Percentiles rank a stretch among this genome's conserved stretches.
Evolutionary conservation across 495 filamentous ascomycete species (phyloP).

Genomic region (Penicillium salamii): DNA sequence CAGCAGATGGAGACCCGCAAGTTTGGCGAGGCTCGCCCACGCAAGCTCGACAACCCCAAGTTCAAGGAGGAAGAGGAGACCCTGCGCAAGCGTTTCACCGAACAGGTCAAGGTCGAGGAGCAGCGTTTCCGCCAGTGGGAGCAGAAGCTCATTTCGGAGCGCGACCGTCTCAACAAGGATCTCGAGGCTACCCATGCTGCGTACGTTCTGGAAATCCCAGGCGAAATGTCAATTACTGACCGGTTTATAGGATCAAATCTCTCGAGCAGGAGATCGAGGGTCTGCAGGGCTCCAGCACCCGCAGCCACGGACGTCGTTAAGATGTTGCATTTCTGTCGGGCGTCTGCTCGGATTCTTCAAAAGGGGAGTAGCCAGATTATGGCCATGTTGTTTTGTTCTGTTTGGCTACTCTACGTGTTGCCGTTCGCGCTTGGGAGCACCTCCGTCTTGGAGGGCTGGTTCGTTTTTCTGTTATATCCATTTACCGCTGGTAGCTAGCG

Average conservation of each 20-base stretch:
- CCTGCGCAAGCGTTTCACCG: constrained; percentile 96
- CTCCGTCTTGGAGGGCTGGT: constrained; percentile 25
- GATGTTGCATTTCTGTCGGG: constrained; percentile 17
- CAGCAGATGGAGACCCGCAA: constrained; percentile 99
- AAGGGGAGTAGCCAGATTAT: constrained; percentile 31
- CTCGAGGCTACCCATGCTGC: constrained; percentile 94
- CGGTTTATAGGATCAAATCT: constrained; percentile 72
- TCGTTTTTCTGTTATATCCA: constrained; percentile 38
- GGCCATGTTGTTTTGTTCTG: constrained; percentile 37
- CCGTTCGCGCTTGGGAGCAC: constrained; percentile 27
- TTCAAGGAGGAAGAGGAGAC: constrained; percentile 99
- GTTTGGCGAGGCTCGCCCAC: constrained; percentile 93
- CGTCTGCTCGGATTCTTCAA: constrained; percentile 25
- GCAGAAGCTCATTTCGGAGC: constrained; percentile 97
- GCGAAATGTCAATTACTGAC: constrained; percentile 24
- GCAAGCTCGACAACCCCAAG: constrained; percentile 99
- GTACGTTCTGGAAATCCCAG: constrained; percentile 43
- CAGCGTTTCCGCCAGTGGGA: constrained; percentile 98
- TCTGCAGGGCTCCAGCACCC: constrained; percentile 87
- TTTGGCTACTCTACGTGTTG: constrained; percentile 41
- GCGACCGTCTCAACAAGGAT: constrained; percentile 98
- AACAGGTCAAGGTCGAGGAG: constrained; percentile 99
- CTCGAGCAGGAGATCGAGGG: constrained; percentile 89
- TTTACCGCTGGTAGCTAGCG: constrained; percentile 49
- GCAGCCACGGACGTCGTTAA: constrained; percentile 96